These are phyloP conservation scores for Phallus indusiatus DNA, from an alignment of 768 basidiomycete species.

Conservation along the genomic window DNA sequence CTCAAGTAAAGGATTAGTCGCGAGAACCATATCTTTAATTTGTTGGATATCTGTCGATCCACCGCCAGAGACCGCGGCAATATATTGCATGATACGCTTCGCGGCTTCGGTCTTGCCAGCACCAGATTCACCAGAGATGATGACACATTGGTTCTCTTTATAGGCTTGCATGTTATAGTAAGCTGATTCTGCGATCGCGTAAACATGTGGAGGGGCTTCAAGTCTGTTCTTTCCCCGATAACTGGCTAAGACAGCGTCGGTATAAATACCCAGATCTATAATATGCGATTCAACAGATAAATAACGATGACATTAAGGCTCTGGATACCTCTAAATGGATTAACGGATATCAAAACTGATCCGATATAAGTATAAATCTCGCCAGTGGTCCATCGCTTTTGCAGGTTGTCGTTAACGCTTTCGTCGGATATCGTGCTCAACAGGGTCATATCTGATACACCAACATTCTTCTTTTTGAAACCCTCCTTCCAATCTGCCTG, in stretches of 20 bases:
- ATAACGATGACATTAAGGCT: neutral
- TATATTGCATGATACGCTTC: conserved; percentile 99
- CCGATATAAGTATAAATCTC: conserved; percentile 99
- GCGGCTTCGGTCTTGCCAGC: conserved; percentile 99
- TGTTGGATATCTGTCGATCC: conserved; percentile 83
- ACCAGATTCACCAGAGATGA: conserved; percentile 98
- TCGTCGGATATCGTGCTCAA: conserved; percentile 96
- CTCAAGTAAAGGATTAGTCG: conserved; percentile 94
- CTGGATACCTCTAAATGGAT: conserved; percentile 81
- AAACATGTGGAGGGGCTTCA: conserved; percentile 97
- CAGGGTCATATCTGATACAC: conserved; percentile 98
- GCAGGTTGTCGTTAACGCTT: conserved; percentile 93
- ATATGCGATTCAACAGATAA: neutral
- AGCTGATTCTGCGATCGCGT: conserved; percentile 90
- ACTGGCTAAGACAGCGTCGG: conserved; percentile 71
- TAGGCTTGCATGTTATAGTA: conserved; percentile 99
- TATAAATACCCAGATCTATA: conserved; percentile 93
- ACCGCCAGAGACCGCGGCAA: conserved; percentile 87
- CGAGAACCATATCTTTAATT: conserved; percentile 99
- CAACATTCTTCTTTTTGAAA: conserved; percentile 99
- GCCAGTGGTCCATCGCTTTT: conserved; percentile 89
- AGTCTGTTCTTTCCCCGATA: conserved; percentile 97
- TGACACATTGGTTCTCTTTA: conserved; percentile 99
- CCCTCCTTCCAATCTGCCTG: conserved; percentile 99
- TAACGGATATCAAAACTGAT: conserved; percentile 97